Evolutionary conservation across 495 filamentous ascomycete genomes (phyloP).

Genomic region (Neurospora sp.): DNA sequence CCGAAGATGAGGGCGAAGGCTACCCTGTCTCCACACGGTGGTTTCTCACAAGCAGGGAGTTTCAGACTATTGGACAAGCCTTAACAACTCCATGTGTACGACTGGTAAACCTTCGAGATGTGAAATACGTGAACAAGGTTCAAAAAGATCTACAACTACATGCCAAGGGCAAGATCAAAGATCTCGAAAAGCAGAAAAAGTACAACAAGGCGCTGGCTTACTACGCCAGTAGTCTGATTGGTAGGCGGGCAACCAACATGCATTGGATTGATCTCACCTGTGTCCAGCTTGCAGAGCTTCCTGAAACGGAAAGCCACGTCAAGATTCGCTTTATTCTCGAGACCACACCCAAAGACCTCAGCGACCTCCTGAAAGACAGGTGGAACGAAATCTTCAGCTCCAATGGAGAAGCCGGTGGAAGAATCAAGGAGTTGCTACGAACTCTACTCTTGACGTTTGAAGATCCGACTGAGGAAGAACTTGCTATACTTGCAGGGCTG

Average conservation of each 20-base stretch:
- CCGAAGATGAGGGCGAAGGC: slow-evolving; percentile 9
- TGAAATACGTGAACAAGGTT: neutral
- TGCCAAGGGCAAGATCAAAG: slow-evolving; percentile 6
- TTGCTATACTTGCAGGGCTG: slow-evolving; percentile 21
- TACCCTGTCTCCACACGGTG: slow-evolving; percentile 17
- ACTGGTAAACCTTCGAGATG: neutral
- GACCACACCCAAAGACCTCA: slow-evolving; percentile 23
- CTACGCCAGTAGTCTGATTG: slow-evolving; percentile 25
- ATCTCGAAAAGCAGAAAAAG: slow-evolving; percentile 21
- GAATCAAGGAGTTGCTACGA: slow-evolving; percentile 27
- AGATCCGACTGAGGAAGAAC: slow-evolving; percentile 22
- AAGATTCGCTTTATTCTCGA: slow-evolving; percentile 21
- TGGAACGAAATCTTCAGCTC: slow-evolving; percentile 22
- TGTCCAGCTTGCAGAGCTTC: slow-evolving; percentile 22
- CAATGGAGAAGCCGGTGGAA: slow-evolving; percentile 17
- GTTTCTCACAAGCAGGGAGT: slow-evolving; percentile 23
- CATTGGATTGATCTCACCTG: slow-evolving; percentile 29
- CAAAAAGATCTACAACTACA: neutral
- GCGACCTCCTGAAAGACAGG: slow-evolving; percentile 18
- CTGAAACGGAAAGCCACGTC: slow-evolving; percentile 18
- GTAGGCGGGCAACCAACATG: slow-evolving; percentile 23
- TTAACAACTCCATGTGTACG: slow-evolving; percentile 3
- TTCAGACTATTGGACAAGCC: slow-evolving; percentile 13
- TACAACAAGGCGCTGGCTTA: slow-evolving; percentile 28
- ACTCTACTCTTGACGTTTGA: slow-evolving; percentile 26